Conservation (phyloP, 2,329 filamentous ascomycete species). For the Verticillium tricorpus region DNA sequence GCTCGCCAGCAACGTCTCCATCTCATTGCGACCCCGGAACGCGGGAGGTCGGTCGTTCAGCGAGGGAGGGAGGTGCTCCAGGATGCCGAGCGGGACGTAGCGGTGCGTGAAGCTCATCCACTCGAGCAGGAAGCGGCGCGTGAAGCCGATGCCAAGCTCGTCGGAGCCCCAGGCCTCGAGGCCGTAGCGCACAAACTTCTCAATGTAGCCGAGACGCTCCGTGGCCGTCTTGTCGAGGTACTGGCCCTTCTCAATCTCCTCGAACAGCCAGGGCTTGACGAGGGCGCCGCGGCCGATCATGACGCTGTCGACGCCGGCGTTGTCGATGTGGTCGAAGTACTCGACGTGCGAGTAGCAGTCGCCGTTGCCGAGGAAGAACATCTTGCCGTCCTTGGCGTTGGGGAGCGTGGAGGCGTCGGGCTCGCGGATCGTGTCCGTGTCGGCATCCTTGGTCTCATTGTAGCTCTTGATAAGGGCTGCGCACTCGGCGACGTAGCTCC, state of each 20-base stretch:
- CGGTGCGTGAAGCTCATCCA: conserved; percentile 92
- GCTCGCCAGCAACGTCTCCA: conserved; percentile 91
- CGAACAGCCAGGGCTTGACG: conserved; percentile 97
- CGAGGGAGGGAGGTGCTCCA: conserved; percentile 83
- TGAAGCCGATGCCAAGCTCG: conserved; percentile 87
- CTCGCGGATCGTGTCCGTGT: conserved; percentile 73
- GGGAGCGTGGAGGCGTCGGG: conserved; percentile 71
- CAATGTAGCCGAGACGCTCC: conserved; percentile 79
- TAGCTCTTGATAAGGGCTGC: conserved; percentile 78
- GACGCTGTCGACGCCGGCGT: conserved; percentile 81
- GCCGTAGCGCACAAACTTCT: conserved; percentile 86
- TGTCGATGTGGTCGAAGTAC: conserved; percentile 72
- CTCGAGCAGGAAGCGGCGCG: conserved; percentile 87
- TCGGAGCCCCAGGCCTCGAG: conserved; percentile 95
- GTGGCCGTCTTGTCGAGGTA: conserved; percentile 92
- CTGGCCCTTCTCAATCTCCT: conserved; percentile 87
- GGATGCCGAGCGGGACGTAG: conserved; percentile 83
- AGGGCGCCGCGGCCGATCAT: conserved; percentile 97
- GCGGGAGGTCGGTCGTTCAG: conserved; percentile 86
- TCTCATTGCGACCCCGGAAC: conserved; percentile 78
- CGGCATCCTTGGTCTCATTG: conserved; percentile 60
- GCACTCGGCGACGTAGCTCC: conserved; percentile 89
- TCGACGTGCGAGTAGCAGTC: conserved; percentile 93
- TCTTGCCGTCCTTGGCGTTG: conserved; percentile 58
- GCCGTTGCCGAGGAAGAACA: conserved; percentile 94